Conservation (phyloP, 2,329 filamentous ascomycete species). For the Alternaria novae-zelandiae region DNA sequence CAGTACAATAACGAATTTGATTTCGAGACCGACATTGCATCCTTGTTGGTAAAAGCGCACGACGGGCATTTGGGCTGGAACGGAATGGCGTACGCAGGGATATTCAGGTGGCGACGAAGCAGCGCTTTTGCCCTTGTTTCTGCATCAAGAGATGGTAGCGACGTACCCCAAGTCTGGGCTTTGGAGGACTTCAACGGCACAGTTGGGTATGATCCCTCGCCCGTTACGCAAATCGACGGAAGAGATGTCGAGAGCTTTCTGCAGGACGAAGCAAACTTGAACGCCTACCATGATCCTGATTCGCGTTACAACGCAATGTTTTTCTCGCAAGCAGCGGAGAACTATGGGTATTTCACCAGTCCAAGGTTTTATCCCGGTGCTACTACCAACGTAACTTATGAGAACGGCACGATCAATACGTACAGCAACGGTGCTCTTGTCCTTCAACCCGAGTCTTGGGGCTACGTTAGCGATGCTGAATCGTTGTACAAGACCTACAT, state of each 20-base stretch:
- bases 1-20: conserved; percentile 51
- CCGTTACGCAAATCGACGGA: conserved; percentile 48
- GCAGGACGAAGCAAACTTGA: conserved; percentile 36
- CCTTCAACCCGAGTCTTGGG: conserved; percentile 33
- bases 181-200: conserved; percentile 42
- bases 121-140: conserved; percentile 39
- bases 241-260: conserved; percentile 45
- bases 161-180: conserved; percentile 40
- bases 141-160: conserved; percentile 38
- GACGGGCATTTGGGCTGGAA: conserved; percentile 48
- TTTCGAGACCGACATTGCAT: conserved; percentile 48
- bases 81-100: conserved; percentile 44
- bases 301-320: conserved; percentile 51
- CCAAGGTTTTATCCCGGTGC: conserved; percentile 43
- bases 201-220: conserved; percentile 37
- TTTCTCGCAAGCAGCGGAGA: conserved; percentile 41
- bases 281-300: conserved; percentile 50
- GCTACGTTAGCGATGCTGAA: conserved; percentile 41
- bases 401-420: conserved; percentile 43
- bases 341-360: conserved; percentile 38
- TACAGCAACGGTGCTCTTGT: conserved; percentile 42
- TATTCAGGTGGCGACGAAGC: conserved; percentile 44
- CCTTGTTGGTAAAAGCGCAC: conserved; percentile 39
- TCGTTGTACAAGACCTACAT: conserved; percentile 51
- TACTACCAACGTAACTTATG: conserved; percentile 39